Percentiles rank a stretch among this genome's conserved stretches.
phyloP scores from a whole-genome alignment of 2,329 filamentous ascomycete genomes.

The Myriangium duriaei region DNA sequence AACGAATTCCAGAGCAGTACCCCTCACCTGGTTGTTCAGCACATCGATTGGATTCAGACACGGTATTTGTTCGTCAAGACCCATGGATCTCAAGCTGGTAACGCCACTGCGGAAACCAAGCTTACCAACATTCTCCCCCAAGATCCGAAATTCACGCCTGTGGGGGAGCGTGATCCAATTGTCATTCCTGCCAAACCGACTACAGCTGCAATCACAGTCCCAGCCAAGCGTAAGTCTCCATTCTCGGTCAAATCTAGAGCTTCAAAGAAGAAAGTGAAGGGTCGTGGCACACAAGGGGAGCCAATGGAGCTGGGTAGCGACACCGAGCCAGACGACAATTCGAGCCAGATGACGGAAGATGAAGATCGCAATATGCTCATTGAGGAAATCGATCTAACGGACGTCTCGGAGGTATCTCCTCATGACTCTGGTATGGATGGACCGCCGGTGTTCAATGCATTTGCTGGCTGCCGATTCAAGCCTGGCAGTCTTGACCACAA shows the following conservation, averaged over 20 bases:
- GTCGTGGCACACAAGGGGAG: slow-evolving; percentile 19
- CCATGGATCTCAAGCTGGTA: slow-evolving; percentile 4
- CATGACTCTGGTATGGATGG: background rate
- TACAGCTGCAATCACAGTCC: slow-evolving; percentile 23
- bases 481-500: slow-evolving; percentile 53
- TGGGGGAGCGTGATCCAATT: slow-evolving; percentile 29
- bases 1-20: slow-evolving; percentile 40
- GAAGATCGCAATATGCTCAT: slow-evolving; percentile 36
- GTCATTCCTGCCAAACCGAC: slow-evolving; percentile 42
- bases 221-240: slow-evolving; percentile 11
- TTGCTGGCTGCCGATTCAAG: background rate
- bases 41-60: slow-evolving; percentile 80
- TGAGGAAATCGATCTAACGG: slow-evolving; percentile 9
- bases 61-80: slow-evolving; percentile 62
- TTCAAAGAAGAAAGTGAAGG: slow-evolving; percentile 17
- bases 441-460: background rate
- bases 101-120: slow-evolving; percentile 11
- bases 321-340: slow-evolving; percentile 25
- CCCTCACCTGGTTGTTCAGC: slow-evolving; percentile 59
- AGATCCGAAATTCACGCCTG: slow-evolving; percentile 29
- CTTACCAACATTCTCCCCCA: slow-evolving; percentile 23
- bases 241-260: slow-evolving; percentile 12
- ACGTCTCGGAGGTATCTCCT: background rate
- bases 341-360: slow-evolving; percentile 37
- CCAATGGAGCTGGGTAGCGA: slow-evolving; percentile 17